Conservation (phyloP, 225 moss, liverwort and hornwort genomes). For the Rhytidiadelphus loreus region DNA sequence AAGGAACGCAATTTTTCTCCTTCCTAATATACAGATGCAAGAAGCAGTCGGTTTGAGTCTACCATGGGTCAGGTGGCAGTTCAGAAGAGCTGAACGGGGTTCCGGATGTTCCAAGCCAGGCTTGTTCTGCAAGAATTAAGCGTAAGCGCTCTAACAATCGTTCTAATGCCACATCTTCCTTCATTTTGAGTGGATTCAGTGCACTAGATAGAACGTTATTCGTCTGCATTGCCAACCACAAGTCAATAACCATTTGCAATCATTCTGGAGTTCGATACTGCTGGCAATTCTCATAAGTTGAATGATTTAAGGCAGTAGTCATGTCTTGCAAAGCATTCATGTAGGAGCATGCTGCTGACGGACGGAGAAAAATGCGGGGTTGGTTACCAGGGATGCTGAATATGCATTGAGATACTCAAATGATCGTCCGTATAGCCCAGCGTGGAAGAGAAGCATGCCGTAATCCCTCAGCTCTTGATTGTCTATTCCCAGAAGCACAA, state of each 20-base stretch:
- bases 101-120: conserved; percentile 34
- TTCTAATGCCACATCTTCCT: conserved; percentile 8
- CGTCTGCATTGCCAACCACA: conserved; percentile 1
- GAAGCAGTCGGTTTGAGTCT: neutral
- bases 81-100: conserved; percentile 43
- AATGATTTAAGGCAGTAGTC: neutral
- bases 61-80: conserved; percentile 93
- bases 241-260: neutral
- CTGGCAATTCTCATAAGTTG: neutral
- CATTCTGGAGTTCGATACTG: neutral
- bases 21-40: neutral
- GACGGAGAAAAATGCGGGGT: neutral
- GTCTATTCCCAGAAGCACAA: conserved; percentile 66
- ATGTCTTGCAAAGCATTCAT: neutral
- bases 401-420: conserved; percentile 65
- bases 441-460: conserved; percentile 34
- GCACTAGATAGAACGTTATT: neutral
- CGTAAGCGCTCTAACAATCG: conserved; percentile 65
- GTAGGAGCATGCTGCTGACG: neutral
- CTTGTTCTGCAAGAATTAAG: conserved; percentile 37
- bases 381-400: neutral
- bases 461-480: conserved; percentile 47
- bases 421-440: conserved; percentile 58
- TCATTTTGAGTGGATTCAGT: conserved; percentile 2
- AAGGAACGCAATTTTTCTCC: neutral